A percentile compares a stretch with the other conserved stretches of the same genome.
Conservation (phyloP, 441 rosid genomes). For the Isatis lusitanica region DNA sequence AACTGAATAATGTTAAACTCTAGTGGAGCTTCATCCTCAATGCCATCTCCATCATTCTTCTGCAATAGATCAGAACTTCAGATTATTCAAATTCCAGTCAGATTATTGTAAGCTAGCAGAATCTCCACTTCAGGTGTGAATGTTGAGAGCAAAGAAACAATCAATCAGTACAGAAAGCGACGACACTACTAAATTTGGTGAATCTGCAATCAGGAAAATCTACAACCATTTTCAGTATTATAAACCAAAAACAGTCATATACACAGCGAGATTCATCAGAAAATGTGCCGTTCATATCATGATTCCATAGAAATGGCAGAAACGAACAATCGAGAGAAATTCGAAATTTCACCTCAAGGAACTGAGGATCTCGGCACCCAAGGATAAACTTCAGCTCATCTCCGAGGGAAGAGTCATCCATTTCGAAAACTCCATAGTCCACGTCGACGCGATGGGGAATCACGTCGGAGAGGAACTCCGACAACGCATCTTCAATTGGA, state of each 20-base stretch:
- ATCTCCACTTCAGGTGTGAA: slow-evolving; percentile 10
- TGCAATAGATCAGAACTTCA: slow-evolving; percentile 35
- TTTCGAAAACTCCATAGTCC: slow-evolving; percentile 36
- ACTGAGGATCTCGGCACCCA: slow-evolving; percentile 15
- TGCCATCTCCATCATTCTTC: slow-evolving; percentile 39
- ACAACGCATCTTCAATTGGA: slow-evolving; percentile 56
- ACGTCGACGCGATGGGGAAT: slow-evolving; percentile 52
- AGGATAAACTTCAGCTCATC: slow-evolving; percentile 15
- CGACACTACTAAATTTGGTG: not conserved
- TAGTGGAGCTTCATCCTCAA: slow-evolving; percentile 35
- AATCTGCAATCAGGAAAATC: not conserved
- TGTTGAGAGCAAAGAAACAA: not conserved
- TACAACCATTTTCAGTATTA: slow-evolving; percentile 24
- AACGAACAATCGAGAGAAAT: not conserved
- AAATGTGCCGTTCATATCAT: slow-evolving; percentile 12
- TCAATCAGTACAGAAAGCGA: not conserved
- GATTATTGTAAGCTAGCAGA: slow-evolving; percentile 17
- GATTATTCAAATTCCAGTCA: slow-evolving; percentile 15
- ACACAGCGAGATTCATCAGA: not conserved
- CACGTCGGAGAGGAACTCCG: slow-evolving; percentile 55
- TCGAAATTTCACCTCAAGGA: slow-evolving; percentile 29
- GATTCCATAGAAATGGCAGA: not conserved
- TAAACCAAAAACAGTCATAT: not conserved
- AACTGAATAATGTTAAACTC: slow-evolving; percentile 43
- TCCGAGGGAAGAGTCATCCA: slow-evolving; percentile 16